phyloP scores from a whole-genome alignment of 306 rosid genomes.

The Pachyrhizus erosus region DNA sequence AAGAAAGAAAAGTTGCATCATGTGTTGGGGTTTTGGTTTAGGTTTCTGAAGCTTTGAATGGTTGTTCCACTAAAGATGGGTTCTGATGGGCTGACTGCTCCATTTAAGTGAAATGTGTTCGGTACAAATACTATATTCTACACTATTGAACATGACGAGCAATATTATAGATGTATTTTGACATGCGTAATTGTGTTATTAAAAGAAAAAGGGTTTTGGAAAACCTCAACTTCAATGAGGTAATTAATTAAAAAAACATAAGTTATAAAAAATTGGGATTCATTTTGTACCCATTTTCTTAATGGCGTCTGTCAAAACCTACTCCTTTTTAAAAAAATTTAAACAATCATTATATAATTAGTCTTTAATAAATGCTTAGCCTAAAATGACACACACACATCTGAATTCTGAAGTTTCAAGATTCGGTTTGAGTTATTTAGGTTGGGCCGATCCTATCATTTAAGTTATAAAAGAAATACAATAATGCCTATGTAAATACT shows the following conservation, averaged over 20 bases:
- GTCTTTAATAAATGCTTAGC: neutral
- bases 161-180: neutral
- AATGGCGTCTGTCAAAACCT: neutral
- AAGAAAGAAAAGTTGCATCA: neutral
- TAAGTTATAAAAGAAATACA: neutral
- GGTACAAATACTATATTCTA: slow-evolving; percentile 34
- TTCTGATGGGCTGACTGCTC: slow-evolving; percentile 45
- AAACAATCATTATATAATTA: too few relatives aligned
- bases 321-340: too few relatives aligned
- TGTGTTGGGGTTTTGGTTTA: neutral
- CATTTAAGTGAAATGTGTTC: slow-evolving; percentile 33
- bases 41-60: neutral
- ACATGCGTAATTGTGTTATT: slow-evolving; percentile 45
- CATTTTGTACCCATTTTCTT: neutral
- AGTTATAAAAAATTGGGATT: neutral
- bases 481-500: too few relatives aligned
- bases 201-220: neutral
- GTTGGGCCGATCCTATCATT: neutral
- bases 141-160: neutral
- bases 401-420: neutral
- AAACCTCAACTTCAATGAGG: too few relatives aligned
- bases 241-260: neutral
- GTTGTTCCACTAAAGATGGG: slow-evolving; percentile 42
- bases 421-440: neutral
- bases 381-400: neutral